Base-by-base conservation (phyloP, 306 rosid genomes). In the Trifolium pratense region DNA sequence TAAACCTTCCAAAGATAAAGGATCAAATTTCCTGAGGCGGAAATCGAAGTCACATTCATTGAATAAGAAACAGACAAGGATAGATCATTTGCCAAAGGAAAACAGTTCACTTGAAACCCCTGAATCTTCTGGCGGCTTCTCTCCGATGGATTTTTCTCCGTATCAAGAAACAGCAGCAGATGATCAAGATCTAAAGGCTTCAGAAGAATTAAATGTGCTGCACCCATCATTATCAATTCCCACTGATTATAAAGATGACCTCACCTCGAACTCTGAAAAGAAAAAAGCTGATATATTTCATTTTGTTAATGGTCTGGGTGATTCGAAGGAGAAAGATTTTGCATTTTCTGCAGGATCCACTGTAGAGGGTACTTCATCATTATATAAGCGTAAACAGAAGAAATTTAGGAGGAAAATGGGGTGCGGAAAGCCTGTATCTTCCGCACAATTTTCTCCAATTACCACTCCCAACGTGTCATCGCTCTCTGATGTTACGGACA, bases 71-170 rank as follows among this genome's bases (percentile, higher is more conserved):
- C 76, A 66, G 51, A 69, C 51, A 32, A 75, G 11, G 51, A 77
- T 70, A 68, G 86, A 84, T 78, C 74, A 80, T 49, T 64, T 70
- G 74, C 75, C 81, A 21, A 78, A 89, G 70, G 87, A 81, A 81
- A 81, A 48, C 68, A 51, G 79, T 77, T 80, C 81, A 43, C 71
- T 36, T 34, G 79, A 83, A 78, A 79, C 84, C 81, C 82, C 84
- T 51, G 88, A 79, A 73, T 77, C 91, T 71, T 75, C 82, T 80
- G 91, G 88, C 66, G 55, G 79, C 56, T 82, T 61, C 76, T 88
- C 99, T 9, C 98, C 97, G 21, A 91, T 91, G 97, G 97, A 91
- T 77, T 89, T 89, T 82, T 94, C 98, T 76, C 96, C 97, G 34
- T 88, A 87, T 71, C 90, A 79, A 66, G 97, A 85, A 84, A 82